A percentile compares a stretch with the other conserved stretches of the same genome.
These are phyloP conservation scores for Pythium sukuiense DNA, from an alignment of 352 stramenopile species.

Conservation along the genomic window DNA sequence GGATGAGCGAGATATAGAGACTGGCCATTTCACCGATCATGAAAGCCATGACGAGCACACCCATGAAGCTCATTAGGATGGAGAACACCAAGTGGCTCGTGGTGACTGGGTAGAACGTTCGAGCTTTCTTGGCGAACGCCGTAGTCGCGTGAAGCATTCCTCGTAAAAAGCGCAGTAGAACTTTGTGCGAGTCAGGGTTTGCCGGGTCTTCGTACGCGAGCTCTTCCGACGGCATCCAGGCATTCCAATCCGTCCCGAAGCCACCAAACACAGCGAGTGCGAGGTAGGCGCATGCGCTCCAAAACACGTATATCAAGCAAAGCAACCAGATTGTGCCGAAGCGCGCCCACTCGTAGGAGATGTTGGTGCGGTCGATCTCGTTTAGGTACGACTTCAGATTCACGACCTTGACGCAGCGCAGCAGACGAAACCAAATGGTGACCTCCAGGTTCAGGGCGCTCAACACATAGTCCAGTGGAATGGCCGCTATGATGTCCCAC, in stretches of 20 bases:
- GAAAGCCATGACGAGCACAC: conserved; percentile 59
- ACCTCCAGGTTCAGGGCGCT: conserved; percentile 13
- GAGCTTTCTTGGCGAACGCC: conserved; percentile 60
- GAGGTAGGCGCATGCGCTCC: conserved; percentile 29
- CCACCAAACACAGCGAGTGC: conserved; percentile 13
- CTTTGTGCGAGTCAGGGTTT: conserved; percentile 15
- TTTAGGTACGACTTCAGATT: conserved; percentile 52
- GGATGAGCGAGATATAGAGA: conserved; percentile 67
- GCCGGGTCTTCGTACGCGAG: conserved; percentile 16
- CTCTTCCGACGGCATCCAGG: conserved; percentile 20
- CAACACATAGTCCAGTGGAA: conserved; percentile 48
- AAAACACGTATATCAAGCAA: conserved; percentile 31
- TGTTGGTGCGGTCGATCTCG: conserved; percentile 27
- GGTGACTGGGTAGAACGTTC: conserved; percentile 31
- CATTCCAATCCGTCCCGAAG: conserved; percentile 21
- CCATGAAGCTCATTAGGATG: conserved; percentile 52
- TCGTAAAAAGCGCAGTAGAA: conserved; percentile 39
- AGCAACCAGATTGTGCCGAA: conserved; percentile 29
- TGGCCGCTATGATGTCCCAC: conserved; percentile 42
- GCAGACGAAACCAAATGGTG: conserved; percentile 42
- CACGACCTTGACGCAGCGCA: conserved; percentile 50
- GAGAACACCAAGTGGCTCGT: conserved; percentile 45
- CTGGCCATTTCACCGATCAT: conserved; percentile 72
- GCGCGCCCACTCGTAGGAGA: conserved; percentile 28
- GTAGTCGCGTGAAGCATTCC: conserved; percentile 56